These are phyloP conservation scores for Fusarium fujikuroi DNA, from an alignment of 2,329 filamentous ascomycete genomes.

Conservation along the genomic window DNA sequence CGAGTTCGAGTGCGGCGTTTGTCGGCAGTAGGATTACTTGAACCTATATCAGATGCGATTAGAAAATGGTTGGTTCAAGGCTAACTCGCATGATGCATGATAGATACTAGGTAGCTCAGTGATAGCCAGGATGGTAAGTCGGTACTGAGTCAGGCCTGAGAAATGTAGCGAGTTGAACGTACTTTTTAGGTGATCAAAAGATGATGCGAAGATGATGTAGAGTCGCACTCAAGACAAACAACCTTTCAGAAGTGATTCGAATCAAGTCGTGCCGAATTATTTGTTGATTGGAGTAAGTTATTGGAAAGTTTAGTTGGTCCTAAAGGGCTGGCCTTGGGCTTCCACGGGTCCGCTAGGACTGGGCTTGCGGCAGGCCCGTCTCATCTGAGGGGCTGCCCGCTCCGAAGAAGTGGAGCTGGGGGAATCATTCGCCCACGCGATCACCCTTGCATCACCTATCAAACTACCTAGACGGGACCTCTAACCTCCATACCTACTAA, in stretches of 20 bases:
- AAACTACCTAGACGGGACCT: background rate
- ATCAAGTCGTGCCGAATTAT: background rate
- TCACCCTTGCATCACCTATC: slow-evolving; percentile 34
- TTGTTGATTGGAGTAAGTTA: background rate
- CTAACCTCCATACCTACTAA: background rate
- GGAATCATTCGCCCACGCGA: slow-evolving; percentile 36
- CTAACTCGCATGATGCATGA: slow-evolving; percentile 43
- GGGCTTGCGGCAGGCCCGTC: slow-evolving; percentile 11
- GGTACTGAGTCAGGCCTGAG: slow-evolving; percentile 10
- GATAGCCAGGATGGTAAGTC: background rate
- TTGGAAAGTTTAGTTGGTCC: slow-evolving; percentile 18
- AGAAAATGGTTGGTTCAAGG: slow-evolving; percentile 40
- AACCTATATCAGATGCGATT: slow-evolving; percentile 38
- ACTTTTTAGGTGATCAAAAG: slow-evolving; percentile 1
- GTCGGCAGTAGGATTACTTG: slow-evolving; percentile 24
- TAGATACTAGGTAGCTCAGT: background rate
- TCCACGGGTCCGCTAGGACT: background rate
- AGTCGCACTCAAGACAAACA: background rate
- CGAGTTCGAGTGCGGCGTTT: slow-evolving; percentile 17
- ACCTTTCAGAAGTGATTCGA: slow-evolving; percentile 3
- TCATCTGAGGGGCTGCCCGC: slow-evolving; percentile 30
- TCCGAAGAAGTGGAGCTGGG: slow-evolving; percentile 19
- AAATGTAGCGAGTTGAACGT: slow-evolving; percentile 1
- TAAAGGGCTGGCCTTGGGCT: slow-evolving; percentile 2
- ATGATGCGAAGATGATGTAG: background rate